Evolutionary conservation across 345 rosid species (phyloP).

Genomic region (Garcia nutans): DNA sequence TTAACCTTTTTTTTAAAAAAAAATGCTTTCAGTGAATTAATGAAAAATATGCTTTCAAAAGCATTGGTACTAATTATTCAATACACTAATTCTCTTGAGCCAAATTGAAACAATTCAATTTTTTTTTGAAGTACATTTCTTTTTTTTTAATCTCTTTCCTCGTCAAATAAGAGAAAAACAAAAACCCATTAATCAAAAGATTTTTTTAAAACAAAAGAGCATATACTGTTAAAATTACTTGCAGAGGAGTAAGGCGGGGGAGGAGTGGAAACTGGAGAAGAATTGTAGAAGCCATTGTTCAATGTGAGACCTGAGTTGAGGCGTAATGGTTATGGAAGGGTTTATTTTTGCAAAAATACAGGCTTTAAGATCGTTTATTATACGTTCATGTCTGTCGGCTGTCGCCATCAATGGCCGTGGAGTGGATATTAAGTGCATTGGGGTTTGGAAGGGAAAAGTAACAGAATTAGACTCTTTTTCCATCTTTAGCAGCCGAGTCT

Average conservation of each 20-base stretch:
- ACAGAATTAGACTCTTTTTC: background rate
- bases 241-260: slow-evolving; percentile 37
- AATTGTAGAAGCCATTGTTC: slow-evolving; percentile 11
- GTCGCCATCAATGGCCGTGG: background rate
- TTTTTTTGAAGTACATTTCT: background rate
- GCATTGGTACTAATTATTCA: background rate
- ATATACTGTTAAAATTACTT: background rate
- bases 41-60: background rate
- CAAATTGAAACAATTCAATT: too few species aligned
- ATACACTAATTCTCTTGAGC: too few species aligned
- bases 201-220: background rate
- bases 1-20: too few species aligned
- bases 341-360: slow-evolving; percentile 11
- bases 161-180: background rate
- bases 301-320: slow-evolving; percentile 6
- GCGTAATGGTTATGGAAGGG: slow-evolving; percentile 1
- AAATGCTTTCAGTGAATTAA: background rate
- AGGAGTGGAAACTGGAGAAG: slow-evolving; percentile 12
- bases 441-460: background rate
- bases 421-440: background rate
- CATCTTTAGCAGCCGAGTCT: background rate
- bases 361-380: slow-evolving; percentile 21
- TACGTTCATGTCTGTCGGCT: background rate
- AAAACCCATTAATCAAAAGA: background rate
- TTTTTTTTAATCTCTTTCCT: background rate